Evolutionary conservation across 495 filamentous ascomycete species (phyloP), one percentile per base, ranked within the genome.

Genomic region (Thozetella sp.): DNA sequence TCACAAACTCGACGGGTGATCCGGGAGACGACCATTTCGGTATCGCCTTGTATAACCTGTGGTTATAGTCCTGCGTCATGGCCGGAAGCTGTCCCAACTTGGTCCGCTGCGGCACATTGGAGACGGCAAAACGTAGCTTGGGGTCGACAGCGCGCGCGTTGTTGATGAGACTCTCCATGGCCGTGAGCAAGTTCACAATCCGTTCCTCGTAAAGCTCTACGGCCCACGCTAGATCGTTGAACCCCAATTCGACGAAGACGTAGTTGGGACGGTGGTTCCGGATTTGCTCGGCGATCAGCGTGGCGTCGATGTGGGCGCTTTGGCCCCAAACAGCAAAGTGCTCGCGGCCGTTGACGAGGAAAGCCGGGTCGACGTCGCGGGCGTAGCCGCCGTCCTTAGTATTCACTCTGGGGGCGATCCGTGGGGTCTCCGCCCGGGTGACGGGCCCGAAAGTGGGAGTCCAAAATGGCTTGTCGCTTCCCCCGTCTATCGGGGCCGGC

Each of bases 211-310:
- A 15, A 1, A 70, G 62, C 10, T 60, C 63, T 26, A 60, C 52
- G 25, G 60, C 30, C 74, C 72, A 76, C 12, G 55, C 71, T 15
- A 76, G 54, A 48, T 76, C 74, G 59, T 76, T 76, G 55, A 75
- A 76, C 1, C 74, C 74, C 3, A 76, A 63, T 57, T 68, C 20
- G 43, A 75, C 64, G 6, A 76, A 60, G 9, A 67, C 62, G 20
- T 64, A 68, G 58, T 82, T 69, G 2, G 70, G 60, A 46, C 71
- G 69, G 57, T 78, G 74, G 37, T 59, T 63, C 22, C 73, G 72
- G 11, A 80, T 72, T 54, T 77, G 59, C 57, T 76, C 67, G 54
- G 72, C 72, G 56, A 83, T 72, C 45, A 76, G 67, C 30, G 59
- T 60, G 61, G 76, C 79, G 10, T n/a, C n/a, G n/a, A n/a, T n/a